These are phyloP conservation scores for Seminavis robusta DNA, from an alignment of 108 stramenopile species.

Conservation along the genomic window DNA sequence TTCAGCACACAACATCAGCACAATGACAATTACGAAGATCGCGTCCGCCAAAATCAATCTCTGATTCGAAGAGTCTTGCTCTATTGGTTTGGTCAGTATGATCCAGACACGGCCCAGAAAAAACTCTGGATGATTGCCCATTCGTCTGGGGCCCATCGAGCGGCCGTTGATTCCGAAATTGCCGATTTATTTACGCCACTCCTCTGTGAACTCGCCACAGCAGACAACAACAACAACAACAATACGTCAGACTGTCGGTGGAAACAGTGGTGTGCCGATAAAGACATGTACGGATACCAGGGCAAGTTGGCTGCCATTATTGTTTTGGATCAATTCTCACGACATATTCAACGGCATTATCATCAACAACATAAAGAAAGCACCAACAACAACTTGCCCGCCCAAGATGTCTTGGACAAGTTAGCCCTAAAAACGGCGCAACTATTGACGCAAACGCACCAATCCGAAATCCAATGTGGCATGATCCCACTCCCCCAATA, in stretches of 20 bases:
- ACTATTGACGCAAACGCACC: slow-evolving; percentile 39
- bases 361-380: neutral
- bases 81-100: slow-evolving; percentile 78
- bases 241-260: no score
- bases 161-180: slow-evolving; percentile 61
- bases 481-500: slow-evolving; percentile 78
- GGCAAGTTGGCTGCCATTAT: slow-evolving; percentile 86
- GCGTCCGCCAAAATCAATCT: slow-evolving; percentile 24
- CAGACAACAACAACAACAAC: no score
- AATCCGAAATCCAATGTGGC: slow-evolving; percentile 56
- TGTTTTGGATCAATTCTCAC: slow-evolving; percentile 78
- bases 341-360: slow-evolving; percentile 73
- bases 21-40: no score
- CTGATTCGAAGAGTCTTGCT: slow-evolving; percentile 53
- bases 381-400: slow-evolving; percentile 7
- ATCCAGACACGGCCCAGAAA: slow-evolving; percentile 71
- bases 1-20: no score
- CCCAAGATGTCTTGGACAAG: slow-evolving; percentile 50
- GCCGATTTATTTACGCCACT: slow-evolving; percentile 44
- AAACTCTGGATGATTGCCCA: slow-evolving; percentile 85
- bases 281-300: slow-evolving; percentile 49
- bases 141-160: slow-evolving; percentile 47
- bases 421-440: slow-evolving; percentile 52
- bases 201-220: slow-evolving; percentile 35
- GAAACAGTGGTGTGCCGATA: slow-evolving; percentile 41